Evolutionary conservation across 2,329 filamentous ascomycete genomes (phyloP).

Genomic region (Xenosphaeropsis pyriputrescens): DNA sequence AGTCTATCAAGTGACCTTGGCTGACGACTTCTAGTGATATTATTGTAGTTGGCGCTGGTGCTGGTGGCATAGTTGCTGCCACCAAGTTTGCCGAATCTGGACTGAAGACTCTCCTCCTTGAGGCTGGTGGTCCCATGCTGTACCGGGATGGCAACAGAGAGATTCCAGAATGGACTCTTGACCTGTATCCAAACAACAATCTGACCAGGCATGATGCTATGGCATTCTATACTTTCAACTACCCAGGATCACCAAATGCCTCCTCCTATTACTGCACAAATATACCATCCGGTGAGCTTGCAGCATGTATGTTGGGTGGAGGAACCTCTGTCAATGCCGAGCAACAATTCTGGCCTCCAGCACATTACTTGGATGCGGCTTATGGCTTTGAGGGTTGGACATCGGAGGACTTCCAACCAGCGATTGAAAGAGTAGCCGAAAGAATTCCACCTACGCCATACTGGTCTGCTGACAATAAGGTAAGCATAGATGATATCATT

Average conservation of each 20-base stretch:
- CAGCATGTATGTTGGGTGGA: conserved; percentile 52
- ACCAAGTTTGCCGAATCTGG: conserved; percentile 2
- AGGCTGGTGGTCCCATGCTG: conserved; percentile 1
- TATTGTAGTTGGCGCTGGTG: conserved; percentile 3
- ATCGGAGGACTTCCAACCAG: conserved; percentile 37
- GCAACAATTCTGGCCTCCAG: conserved; percentile 39
- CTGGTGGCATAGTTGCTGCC: conserved; percentile 2
- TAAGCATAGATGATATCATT: conserved; percentile 21
- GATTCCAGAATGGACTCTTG: conserved; percentile 1
- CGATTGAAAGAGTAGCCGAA: conserved; percentile 43
- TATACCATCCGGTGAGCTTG: conserved; percentile 42
- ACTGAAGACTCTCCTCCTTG: conserved; percentile 2
- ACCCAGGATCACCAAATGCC: too few relatives aligned
- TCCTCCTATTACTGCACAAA: conserved; percentile 1
- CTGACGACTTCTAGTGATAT: conserved; percentile 1
- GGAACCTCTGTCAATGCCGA: conserved; percentile 36
- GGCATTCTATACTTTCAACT: background rate
- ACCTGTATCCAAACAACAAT: background rate
- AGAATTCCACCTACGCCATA: conserved; percentile 46
- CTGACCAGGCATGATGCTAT: conserved; percentile 3
- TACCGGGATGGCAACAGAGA: conserved; percentile 1
- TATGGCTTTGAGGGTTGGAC: conserved; percentile 58
- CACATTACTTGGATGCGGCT: conserved; percentile 49
- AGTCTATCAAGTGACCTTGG: too few relatives aligned
- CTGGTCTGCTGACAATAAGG: conserved; percentile 35